Evolutionary conservation across 139 green algal genomes (phyloP), one percentile per base, ranked within the genome.

Genomic region (Zygnema cylindricum): DNA sequence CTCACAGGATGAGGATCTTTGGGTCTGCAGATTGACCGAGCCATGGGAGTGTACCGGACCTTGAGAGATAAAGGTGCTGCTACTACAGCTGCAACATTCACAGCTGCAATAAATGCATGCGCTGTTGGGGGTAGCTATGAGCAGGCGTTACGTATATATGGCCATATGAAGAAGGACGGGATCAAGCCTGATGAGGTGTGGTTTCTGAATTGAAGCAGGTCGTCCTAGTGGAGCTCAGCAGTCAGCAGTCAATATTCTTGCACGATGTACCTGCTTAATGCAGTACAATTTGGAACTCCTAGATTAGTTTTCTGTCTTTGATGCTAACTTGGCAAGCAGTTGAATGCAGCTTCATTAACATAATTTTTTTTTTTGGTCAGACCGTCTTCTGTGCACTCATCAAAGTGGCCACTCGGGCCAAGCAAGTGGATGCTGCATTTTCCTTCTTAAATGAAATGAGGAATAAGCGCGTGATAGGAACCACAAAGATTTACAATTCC

Each of bases 341-440:
- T n/a, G n/a, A n/a, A n/a, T n/a, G n/a, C n/a, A n/a, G n/a, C n/a
- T n/a, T n/a, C n/a, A n/a, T n/a, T n/a, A n/a, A n/a, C n/a, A n/a
- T n/a, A n/a, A n/a, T n/a, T n/a, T n/a, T n/a, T n/a, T n/a, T n/a
- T n/a, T 0, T 78, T 78, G 1, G 30, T 25, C 85, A 90, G 85
- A 55, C 81, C 23, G 32, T 90, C 30, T 90, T 90, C 69, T 88
- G 86, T 54, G 86, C 81, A 36, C 77, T 90, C 0, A 90, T 90
- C 21, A 63, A 90, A 32, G 86, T 90, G 86, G 86, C 86, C 1
- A 40, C 41, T 1, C 36, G 76, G 30, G 78, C 86, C 36, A 38
- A 69, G 32, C 38, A 90, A 63, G 43, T 81, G 21, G 86, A 90
- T 57, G 86, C 40, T 38, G 86, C 86, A 0, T 39, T 90, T 35